Base-by-base conservation (phyloP, 2,329 filamentous ascomycete genomes). In the Arthrobotrys musiformis region DNA sequence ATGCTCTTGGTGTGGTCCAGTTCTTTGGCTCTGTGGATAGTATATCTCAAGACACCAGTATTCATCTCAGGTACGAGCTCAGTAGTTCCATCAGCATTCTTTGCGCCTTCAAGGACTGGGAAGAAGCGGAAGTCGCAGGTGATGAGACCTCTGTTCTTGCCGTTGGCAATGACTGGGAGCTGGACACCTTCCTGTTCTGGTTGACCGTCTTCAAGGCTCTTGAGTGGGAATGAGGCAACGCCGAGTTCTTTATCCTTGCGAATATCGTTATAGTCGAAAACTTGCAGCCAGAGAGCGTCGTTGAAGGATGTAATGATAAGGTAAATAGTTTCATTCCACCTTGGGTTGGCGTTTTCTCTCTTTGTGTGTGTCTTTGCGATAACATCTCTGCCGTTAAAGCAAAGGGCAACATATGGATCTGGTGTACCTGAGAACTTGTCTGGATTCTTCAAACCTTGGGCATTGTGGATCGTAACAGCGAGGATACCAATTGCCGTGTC, bases 291-390 rank as follows among this genome's bases (percentile, higher is more conserved):
- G 68, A 99, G 86, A 28, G 91, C 88, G 82, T 99, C 95, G 73
- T 92, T 92, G 82, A 97, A 91, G 2, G 93, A 97, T 0, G 93
- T 97, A 79, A 99, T 87, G 79, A 99, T 95, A 80, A 98, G 89
- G 83, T 97, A 97, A 82, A 97, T 90, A 0, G 95, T 99, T 85
- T 99, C 94, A 81, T 95, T 96, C 95, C 95, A 99, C 81, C 91
- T 89, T 5, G 95, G 95, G 82, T 93, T 96, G 61, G 90, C 86
- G 69, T 91, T 95, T 82, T 97, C 93, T 77, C 91, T 89, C 78
- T 97, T 86, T 1, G 90, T 92, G 87, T 98, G 97, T 50, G 95
- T 99, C 81, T 92, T 90, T 40, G 92, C 95, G 61, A 99, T 88
- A 72, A 92, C 89, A 70, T 89, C 88, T 61, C 94, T 90, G 80